Evolutionary conservation across 352 stramenopile genomes (phyloP).

Genomic region (Discostella stelligera): DNA sequence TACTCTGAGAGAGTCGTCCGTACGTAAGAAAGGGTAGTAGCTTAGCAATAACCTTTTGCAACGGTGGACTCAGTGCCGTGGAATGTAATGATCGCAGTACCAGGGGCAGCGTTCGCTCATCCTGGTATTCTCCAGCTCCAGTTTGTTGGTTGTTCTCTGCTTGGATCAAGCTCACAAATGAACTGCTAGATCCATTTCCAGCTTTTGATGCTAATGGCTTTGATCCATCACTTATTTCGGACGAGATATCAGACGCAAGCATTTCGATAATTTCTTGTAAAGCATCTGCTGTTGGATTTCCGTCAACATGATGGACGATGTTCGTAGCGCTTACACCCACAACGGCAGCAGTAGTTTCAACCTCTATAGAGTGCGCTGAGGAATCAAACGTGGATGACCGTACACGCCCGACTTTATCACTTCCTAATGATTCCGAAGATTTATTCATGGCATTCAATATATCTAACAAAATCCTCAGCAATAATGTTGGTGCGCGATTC

Average conservation of each 20-base stretch:
- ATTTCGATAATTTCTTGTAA: conserved; percentile 80
- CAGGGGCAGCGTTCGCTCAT: conserved; percentile 61
- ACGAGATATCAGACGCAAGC: conserved; percentile 76
- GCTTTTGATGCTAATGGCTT: conserved; percentile 10
- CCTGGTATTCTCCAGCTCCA: conserved; percentile 8
- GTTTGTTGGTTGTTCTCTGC: conserved; percentile 39
- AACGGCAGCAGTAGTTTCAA: conserved; percentile 4
- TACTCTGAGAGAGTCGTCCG: conserved; percentile 61
- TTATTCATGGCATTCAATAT: conserved; percentile 77
- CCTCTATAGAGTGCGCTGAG: conserved; percentile 24
- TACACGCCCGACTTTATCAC: not conserved
- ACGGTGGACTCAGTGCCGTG: conserved; percentile 59
- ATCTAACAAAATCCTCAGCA: conserved; percentile 75
- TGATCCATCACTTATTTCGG: conserved; percentile 31
- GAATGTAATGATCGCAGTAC: conserved; percentile 72
- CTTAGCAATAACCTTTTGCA: conserved; percentile 79
- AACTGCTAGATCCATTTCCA: conserved; percentile 13
- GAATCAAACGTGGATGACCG: conserved; percentile 42
- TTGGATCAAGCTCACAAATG: conserved; percentile 27
- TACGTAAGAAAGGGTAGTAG: conserved; percentile 81
- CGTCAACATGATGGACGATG: conserved; percentile 15
- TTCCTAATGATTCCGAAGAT: conserved; percentile 10
- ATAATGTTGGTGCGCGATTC: conserved; percentile 66
- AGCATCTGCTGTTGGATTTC: conserved; percentile 64
- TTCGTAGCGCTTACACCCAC: not conserved